Evolutionary conservation across 495 filamentous ascomycete species (phyloP), one percentile per base, ranked within the genome.

Genomic region (Hyaloscypha variabilis): DNA sequence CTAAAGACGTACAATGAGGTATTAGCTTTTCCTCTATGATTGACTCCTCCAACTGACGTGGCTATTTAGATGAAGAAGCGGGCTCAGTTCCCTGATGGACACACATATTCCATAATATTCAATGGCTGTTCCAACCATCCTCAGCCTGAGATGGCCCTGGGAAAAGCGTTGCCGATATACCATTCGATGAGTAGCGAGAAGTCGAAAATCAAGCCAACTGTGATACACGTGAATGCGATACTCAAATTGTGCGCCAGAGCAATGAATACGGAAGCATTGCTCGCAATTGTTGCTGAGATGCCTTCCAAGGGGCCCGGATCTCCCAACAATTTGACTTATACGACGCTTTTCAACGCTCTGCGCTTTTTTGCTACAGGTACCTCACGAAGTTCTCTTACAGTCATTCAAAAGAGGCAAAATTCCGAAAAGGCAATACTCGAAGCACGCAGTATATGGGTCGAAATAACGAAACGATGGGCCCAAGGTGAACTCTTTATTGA

Each of bases 11-110:
- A 87, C 77, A 97, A 97, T 75, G 92, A 97, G 77, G 91, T 59
- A 68, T 42, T 23, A 36, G 4, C 6, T 55, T 3, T 24, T 21
- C 30, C 24, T 34, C n/a, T 34, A 30, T 23, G 23, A 25, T 53
- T 42, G 1, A 0, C 11, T n/a, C 34, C 25, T 49, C 29, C 34
- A 58, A n/a, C 60, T 62, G 21, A 60, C 23, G 13, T 10, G 52
- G 21, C 26, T 26, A 34, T 68, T 26, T 62, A 96, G 90, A 99
- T 99, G 95, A 99, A 98, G 77, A 98, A 97, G 77, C 83, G 92
- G 21, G 87, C 80, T 34, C 87, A 91, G 63, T 77, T 77, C 28
- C 95, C 95, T 0, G 92, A 91, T 72, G 77, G 84, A 2, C 80
- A 83, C 61, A 96, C 94, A 0, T 97, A 90, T 73, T 94, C 91